phyloP scores from a whole-genome alignment of 2,329 filamentous ascomycete genomes.

The Hymenoscyphus occultus region DNA sequence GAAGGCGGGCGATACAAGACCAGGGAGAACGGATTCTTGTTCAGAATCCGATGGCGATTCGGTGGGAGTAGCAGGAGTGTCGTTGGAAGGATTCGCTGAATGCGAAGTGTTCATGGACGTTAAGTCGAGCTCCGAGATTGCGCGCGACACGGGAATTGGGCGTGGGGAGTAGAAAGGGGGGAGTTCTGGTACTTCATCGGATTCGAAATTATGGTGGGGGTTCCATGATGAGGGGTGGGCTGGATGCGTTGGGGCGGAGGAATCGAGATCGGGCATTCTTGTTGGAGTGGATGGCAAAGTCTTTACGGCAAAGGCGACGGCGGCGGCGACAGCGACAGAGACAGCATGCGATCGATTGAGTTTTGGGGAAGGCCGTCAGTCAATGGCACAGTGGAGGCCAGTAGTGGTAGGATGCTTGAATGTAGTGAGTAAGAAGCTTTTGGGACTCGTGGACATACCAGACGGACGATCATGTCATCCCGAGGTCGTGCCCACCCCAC shows the following conservation, averaged over 20 bases:
- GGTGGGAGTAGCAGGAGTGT: conserved; percentile 13
- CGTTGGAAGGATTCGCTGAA: conserved; percentile 14
- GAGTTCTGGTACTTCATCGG: conserved; percentile 30
- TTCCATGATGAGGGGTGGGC: conserved; percentile 20
- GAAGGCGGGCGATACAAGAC: conserved; percentile 80
- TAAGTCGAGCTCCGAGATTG: conserved; percentile 36
- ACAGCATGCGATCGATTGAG: background rate
- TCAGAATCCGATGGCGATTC: conserved; percentile 19
- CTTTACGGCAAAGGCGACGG: background rate
- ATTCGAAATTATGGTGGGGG: conserved; percentile 18
- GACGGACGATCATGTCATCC: no score
- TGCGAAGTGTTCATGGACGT: conserved; percentile 21
- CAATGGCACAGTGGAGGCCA: background rate
- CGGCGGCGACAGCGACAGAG: no score
- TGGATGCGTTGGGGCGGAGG: conserved; percentile 1
- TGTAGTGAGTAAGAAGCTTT: no score
- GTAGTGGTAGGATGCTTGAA: no score
- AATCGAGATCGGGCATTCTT: conserved; percentile 22
- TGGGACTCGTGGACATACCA: no score
- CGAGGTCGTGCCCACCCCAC: no score
- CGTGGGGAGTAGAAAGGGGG: conserved; percentile 38
- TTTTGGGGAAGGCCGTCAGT: background rate
- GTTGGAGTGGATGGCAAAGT: background rate
- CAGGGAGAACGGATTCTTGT: conserved; percentile 28
- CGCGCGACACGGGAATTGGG: conserved; percentile 36